phyloP scores from a whole-genome alignment of 805 yeast genomes.

The Yarrowia deformans region DNA sequence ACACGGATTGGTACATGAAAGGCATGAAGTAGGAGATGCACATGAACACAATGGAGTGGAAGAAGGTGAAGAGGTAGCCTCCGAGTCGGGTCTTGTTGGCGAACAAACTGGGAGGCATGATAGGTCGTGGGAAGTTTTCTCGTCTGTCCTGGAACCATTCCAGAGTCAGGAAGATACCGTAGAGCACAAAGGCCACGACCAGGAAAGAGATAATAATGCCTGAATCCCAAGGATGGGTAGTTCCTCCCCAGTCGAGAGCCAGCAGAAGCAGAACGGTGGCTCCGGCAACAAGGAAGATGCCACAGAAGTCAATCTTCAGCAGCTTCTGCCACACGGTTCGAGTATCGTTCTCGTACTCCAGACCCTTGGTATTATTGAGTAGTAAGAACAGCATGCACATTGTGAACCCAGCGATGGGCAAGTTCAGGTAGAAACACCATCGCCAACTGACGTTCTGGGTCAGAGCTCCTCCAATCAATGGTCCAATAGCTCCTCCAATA shows the following conservation, averaged over 20 bases:
- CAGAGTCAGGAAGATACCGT: slow-evolving; percentile 56
- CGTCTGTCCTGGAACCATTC: slow-evolving; percentile 51
- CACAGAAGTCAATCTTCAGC: slow-evolving; percentile 60
- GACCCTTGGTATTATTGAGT: slow-evolving; percentile 42
- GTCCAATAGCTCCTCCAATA: slow-evolving; percentile 56
- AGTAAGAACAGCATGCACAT: slow-evolving; percentile 45
- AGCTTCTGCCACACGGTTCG: slow-evolving; percentile 53
- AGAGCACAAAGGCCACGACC: slow-evolving; percentile 54
- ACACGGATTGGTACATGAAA: slow-evolving; percentile 57
- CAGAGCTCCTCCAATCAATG: slow-evolving; percentile 62
- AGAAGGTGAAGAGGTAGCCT: slow-evolving; percentile 53
- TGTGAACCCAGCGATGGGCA: slow-evolving; percentile 53
- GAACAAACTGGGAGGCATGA: slow-evolving; percentile 56
- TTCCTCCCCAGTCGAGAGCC: slow-evolving; percentile 64
- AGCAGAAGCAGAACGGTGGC: slow-evolving; percentile 56
- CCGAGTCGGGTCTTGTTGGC: slow-evolving; percentile 41
- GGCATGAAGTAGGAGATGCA: slow-evolving; percentile 60
- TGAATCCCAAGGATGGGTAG: slow-evolving; percentile 60
- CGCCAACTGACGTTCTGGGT: slow-evolving; percentile 59
- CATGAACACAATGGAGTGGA: slow-evolving; percentile 60
- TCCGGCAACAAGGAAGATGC: slow-evolving; percentile 59
- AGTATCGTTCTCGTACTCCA: slow-evolving; percentile 48
- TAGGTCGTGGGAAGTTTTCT: slow-evolving; percentile 50
- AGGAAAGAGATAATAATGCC: slow-evolving; percentile 58
- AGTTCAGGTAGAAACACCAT: slow-evolving; percentile 58